Evolutionary conservation across 2,329 filamentous ascomycete species (phyloP).

Genomic region (Trichoderma arundinaceum): DNA sequence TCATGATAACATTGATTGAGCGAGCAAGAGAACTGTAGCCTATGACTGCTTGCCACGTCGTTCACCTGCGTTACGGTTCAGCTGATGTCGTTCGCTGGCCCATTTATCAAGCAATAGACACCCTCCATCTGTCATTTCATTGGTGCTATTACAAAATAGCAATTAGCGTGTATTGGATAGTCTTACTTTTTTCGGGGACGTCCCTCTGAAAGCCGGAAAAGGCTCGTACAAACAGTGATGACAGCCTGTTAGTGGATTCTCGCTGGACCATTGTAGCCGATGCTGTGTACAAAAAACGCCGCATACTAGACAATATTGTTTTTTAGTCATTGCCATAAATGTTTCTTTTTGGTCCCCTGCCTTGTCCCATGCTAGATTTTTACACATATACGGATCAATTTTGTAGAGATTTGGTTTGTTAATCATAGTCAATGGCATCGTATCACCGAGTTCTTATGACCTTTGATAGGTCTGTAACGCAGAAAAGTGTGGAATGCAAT

Average conservation of each 20-base stretch:
- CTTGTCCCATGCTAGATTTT: too few species aligned
- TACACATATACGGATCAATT: too few species aligned
- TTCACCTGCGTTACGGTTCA: not conserved
- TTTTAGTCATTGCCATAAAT: not conserved
- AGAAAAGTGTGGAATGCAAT: conserved; percentile 24
- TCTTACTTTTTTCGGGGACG: not conserved
- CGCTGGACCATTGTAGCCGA: not conserved
- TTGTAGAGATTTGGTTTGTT: too few species aligned
- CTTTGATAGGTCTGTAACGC: conserved; percentile 8
- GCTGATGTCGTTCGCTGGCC: not conserved
- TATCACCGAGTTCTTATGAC: conserved; percentile 20
- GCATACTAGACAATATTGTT: too few species aligned
- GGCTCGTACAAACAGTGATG: not conserved
- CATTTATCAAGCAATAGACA: not conserved
- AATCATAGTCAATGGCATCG: conserved; percentile 12
- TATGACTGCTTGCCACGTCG: not conserved
- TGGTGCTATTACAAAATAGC: not conserved
- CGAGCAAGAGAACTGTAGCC: not conserved
- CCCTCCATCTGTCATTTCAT: not conserved
- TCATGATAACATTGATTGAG: not conserved
- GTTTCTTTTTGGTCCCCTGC: not conserved
- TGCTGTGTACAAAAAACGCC: not conserved
- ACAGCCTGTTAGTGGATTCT: not conserved
- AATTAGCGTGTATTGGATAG: not conserved
- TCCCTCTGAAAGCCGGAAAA: not conserved